Evolutionary conservation across 1,284 basidiomycete genomes (phyloP).

Genomic region (Cystobasidium pallidum): DNA sequence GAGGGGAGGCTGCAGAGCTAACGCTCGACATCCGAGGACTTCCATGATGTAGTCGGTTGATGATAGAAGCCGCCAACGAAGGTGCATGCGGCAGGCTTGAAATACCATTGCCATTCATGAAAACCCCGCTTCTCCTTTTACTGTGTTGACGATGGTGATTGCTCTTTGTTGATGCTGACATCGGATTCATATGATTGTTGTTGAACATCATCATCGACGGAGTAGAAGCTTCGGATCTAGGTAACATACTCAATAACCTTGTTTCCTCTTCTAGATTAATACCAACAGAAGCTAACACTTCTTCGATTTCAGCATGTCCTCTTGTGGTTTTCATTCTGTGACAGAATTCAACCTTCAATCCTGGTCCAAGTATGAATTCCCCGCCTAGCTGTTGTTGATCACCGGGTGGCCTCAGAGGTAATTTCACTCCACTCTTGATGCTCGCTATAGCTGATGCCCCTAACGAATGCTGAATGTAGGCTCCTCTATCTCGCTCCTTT

Average conservation of each 20-base stretch:
- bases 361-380: constrained; percentile 49
- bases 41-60: constrained; percentile 2
- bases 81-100: not conserved
- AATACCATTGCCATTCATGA: not conserved
- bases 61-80: not conserved
- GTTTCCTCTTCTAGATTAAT: constrained; percentile 33
- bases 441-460: constrained; percentile 17
- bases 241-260: not conserved
- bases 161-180: not conserved
- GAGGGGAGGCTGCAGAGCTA: not conserved
- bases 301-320: constrained; percentile 40
- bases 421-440: constrained; percentile 12
- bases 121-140: not conserved
- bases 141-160: not conserved
- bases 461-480: constrained; percentile 38
- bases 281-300: constrained; percentile 32
- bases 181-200: not conserved
- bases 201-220: not conserved
- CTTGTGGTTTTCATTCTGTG: constrained; percentile 43
- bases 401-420: constrained; percentile 35
- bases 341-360: constrained; percentile 27
- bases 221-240: constrained; percentile 7
- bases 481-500: constrained; percentile 22
- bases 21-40: not conserved
- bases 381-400: constrained; percentile 51